A percentile compares a stretch with the other conserved stretches of the same genome.
These are phyloP conservation scores for Hymenoscyphus fraxineus DNA, from an alignment of 2,329 filamentous ascomycete species.

Conservation along the genomic window DNA sequence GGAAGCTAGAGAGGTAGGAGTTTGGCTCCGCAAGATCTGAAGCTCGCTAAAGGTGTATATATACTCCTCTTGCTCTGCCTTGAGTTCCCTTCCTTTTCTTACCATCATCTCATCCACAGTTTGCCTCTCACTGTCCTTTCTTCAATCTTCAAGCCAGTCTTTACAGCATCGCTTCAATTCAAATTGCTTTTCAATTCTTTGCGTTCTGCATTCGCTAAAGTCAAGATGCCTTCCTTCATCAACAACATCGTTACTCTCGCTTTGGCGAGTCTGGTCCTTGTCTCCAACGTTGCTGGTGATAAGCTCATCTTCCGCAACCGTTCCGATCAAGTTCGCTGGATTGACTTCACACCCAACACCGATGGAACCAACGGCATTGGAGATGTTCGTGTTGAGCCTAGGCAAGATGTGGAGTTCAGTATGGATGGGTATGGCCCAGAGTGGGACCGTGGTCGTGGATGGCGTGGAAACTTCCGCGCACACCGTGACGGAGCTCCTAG, in stretches of 20 bases:
- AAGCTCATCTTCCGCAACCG: neutral
- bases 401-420: neutral
- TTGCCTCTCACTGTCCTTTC: too few species aligned
- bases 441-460: neutral
- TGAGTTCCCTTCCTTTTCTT: too few species aligned
- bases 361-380: neutral
- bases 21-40: too few species aligned
- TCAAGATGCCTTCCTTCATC: neutral
- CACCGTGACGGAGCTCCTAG: neutral
- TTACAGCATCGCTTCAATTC: too few species aligned
- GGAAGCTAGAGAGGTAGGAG: too few species aligned
- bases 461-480: neutral
- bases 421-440: neutral
- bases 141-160: too few species aligned
- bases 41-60: too few species aligned
- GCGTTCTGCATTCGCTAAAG: neutral
- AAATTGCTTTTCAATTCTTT: neutral
- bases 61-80: too few species aligned
- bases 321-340: neutral
- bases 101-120: too few species aligned
- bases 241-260: neutral
- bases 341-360: neutral
- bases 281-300: neutral
- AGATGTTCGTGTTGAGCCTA: neutral
- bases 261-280: neutral